A percentile compares a stretch with the other conserved stretches of the same genome.
phyloP scores from a whole-genome alignment of 768 basidiomycete genomes.

The Collybiopsis confluens region DNA sequence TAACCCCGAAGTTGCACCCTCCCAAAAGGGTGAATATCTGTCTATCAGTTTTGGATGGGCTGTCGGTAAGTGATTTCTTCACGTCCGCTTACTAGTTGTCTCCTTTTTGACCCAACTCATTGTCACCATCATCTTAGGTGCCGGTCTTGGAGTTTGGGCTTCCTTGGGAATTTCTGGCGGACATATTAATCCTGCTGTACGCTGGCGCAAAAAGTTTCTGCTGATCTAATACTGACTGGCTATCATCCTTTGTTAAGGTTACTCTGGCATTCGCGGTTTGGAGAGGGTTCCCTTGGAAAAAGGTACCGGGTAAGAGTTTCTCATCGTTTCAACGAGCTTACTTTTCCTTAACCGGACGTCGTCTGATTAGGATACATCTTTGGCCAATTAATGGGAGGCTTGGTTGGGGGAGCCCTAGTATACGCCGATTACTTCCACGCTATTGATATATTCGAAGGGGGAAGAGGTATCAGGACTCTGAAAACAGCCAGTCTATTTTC shows the following conservation, averaged over 20 bases:
- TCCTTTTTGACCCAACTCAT: neutral
- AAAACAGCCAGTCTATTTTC: conserved; percentile 53
- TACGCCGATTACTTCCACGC: conserved; percentile 72
- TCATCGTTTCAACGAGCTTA: too few species aligned
- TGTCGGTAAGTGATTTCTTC: conserved; percentile 23
- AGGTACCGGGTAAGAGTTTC: conserved; percentile 51
- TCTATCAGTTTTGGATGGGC: conserved; percentile 43
- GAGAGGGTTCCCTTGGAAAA: conserved; percentile 75
- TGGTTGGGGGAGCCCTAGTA: conserved; percentile 55
- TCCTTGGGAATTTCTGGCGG: conserved; percentile 47
- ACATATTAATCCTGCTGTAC: conserved; percentile 37
- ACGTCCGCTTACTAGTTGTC: too few species aligned
- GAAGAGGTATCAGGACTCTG: conserved; percentile 47
- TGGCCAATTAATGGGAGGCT: conserved; percentile 61
- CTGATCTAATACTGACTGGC: too few species aligned
- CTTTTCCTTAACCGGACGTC: neutral
- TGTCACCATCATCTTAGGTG: conserved; percentile 22
- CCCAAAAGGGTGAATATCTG: conserved; percentile 40
- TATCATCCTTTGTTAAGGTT: conserved; percentile 39
- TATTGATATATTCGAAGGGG: conserved; percentile 63
- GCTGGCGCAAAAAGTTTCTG: too few species aligned
- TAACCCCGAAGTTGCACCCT: conserved; percentile 28
- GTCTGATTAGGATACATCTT: conserved; percentile 41
- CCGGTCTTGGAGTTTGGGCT: conserved; percentile 45
- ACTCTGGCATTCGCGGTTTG: conserved; percentile 67